Evolutionary conservation across 352 stramenopile genomes (phyloP).

Genomic region (Globisporangium barbulae): DNA sequence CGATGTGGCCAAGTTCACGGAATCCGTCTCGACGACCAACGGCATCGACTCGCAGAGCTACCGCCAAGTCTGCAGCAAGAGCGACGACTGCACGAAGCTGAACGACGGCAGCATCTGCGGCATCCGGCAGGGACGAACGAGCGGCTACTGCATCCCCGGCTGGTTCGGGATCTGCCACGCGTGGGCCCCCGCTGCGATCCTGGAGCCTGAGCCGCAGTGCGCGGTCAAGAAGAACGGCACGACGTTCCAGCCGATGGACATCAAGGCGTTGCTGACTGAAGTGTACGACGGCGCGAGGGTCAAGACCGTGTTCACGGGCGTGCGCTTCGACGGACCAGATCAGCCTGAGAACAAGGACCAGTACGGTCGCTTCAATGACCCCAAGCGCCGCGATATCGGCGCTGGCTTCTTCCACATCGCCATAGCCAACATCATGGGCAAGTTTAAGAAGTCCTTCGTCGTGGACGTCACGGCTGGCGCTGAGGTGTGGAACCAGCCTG

Average conservation of each 20-base stretch:
- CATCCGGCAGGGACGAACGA: conserved; percentile 1
- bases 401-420: conserved; percentile 17
- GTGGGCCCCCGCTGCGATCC: conserved; percentile 16
- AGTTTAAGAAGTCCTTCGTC: conserved; percentile 9
- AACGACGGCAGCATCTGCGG: conserved; percentile 4
- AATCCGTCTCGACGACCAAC: conserved; percentile 32
- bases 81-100: conserved; percentile 22
- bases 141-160: conserved; percentile 17
- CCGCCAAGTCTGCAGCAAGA: conserved; percentile 21
- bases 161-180: conserved; percentile 25
- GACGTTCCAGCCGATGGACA: conserved; percentile 16
- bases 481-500: conserved; percentile 21
- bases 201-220: conserved; percentile 15
- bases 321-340: conserved; percentile 15
- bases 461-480: conserved; percentile 9
- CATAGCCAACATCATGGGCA: conserved; percentile 13
- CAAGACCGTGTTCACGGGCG: conserved; percentile 15
- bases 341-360: conserved; percentile 11
- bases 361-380: conserved; percentile 19
- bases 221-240: conserved; percentile 8
- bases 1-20: conserved; percentile 29
- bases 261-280: conserved; percentile 19
- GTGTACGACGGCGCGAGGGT: conserved; percentile 14
- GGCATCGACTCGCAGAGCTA: conserved; percentile 33
- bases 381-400: conserved; percentile 4